A percentile compares a stretch with the other conserved stretches of the same genome.
phyloP scores from a whole-genome alignment of 2,329 filamentous ascomycete species.

The Fusarium sp. region DNA sequence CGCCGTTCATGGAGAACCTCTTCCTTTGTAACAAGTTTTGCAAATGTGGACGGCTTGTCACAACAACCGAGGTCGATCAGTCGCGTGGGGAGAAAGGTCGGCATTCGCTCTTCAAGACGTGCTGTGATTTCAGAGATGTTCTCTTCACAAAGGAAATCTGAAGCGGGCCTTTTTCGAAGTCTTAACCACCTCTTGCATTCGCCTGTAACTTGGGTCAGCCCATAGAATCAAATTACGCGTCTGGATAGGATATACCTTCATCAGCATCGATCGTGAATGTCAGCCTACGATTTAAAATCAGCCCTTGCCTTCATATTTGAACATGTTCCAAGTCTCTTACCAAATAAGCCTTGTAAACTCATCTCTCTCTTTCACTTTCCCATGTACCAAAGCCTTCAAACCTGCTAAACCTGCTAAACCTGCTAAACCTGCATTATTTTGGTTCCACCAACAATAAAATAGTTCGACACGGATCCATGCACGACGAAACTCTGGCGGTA shows the following conservation, averaged over 20 bases:
- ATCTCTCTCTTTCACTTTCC: background rate
- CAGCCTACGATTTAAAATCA: background rate
- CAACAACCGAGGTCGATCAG: background rate
- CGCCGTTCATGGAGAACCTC: fast-evolving
- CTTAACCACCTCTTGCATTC: background rate
- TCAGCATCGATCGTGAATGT: background rate
- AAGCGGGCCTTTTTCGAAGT: background rate
- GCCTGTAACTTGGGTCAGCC: background rate
- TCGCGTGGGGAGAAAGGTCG: background rate
- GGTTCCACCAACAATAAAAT: background rate
- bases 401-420: too few species aligned
- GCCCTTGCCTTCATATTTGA: too few species aligned
- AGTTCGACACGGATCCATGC: background rate
- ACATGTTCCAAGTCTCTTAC: too few species aligned
- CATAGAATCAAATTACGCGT: fast-evolving
- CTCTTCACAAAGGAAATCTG: background rate
- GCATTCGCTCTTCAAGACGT: too few species aligned
- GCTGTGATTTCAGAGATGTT: background rate
- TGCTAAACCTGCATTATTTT: fast-evolving
- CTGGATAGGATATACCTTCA: background rate
- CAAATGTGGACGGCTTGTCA: fast-evolving
- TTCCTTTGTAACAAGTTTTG: background rate
- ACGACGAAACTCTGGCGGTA: background rate
- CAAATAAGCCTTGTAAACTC: background rate
- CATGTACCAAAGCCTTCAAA: background rate